Base-by-base conservation (phyloP, 345 rosid genomes). In the Arabis alpina region DNA sequence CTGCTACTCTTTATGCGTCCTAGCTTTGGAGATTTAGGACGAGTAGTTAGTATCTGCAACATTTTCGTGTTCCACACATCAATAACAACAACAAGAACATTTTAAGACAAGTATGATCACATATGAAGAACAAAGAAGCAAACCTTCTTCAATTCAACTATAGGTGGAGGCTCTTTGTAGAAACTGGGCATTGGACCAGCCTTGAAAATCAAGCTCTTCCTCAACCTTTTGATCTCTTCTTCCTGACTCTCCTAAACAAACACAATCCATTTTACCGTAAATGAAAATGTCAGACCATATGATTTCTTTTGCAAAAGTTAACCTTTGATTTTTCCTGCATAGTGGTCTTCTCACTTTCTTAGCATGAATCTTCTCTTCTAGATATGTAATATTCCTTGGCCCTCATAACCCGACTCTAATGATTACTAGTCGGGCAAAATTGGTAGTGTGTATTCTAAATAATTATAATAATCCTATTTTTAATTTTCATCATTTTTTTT, bases 181-280 rank as follows among this genome's bases (percentile, higher is more conserved):
- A 94, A 94, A 74, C 67, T 83, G 3, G 99, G 99, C 99, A 94
- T 89, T 1, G 99, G 98, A 64, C 90, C 77, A 50, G 99, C 99
- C 72, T 91, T 94, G 80, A 94, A 94, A 15, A 86, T 82, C 91
- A 94, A 79, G 77, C 88, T 94, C 83, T 89, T 94, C 79, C 99
- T 89, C 66, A 94, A 73, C 76, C 84, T 76, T 84, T 82, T 94
- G 79, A 94, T 83, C 80, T 94, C 98, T 56, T 96, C 93, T 72
- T 89, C 96, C 73, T 86, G 99, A 67, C 78, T 84, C 82, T 94
- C 99, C 99, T 94, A 48, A 28, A 61, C 52, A 74, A 57, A 83
- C 45, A 66, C 16, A 49, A 48, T n/a, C 54, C 76, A 56, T 62
- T 48, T 77, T 39, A 25, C 8, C 44, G n/a, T 58, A 44, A n/a